Evolutionary conservation across 2,329 filamentous ascomycete species (phyloP).

Genomic region (Talaromyces sp.): DNA sequence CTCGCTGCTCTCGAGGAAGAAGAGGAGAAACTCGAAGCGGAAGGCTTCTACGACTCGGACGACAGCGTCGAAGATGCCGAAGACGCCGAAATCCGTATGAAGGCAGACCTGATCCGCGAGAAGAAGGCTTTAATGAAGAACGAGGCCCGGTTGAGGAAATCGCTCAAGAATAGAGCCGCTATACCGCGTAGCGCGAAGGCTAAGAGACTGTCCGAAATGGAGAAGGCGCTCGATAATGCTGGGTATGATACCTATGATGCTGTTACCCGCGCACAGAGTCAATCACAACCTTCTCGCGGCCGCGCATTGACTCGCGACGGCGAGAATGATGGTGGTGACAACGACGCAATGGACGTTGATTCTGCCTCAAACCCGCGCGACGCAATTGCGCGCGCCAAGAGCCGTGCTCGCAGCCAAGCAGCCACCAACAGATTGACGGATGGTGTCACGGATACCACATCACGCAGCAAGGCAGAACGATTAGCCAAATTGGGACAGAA

Average conservation of each 20-base stretch:
- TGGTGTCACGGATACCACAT: slow-evolving; percentile 63
- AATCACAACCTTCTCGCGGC: slow-evolving; percentile 59
- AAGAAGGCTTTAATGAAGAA: slow-evolving; percentile 91
- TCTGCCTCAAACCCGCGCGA: slow-evolving; percentile 37
- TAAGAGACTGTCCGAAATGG: slow-evolving; percentile 82
- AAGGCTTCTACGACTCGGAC: slow-evolving; percentile 91
- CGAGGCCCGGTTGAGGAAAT: slow-evolving; percentile 92
- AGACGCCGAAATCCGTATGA: slow-evolving; percentile 81
- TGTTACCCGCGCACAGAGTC: slow-evolving; percentile 65
- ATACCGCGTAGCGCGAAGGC: slow-evolving; percentile 81
- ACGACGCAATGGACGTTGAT: slow-evolving; percentile 66
- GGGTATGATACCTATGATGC: slow-evolving; percentile 74
- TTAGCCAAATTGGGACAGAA: slow-evolving; percentile 88
- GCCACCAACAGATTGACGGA: slow-evolving; percentile 49
- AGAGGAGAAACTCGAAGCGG: slow-evolving; percentile 85
- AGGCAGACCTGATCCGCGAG: slow-evolving; percentile 93
- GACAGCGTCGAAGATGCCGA: slow-evolving; percentile 81
- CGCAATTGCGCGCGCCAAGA: slow-evolving; percentile 67
- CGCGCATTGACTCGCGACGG: slow-evolving; percentile 66
- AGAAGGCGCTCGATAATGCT: slow-evolving; percentile 77
- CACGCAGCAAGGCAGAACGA: slow-evolving; percentile 77
- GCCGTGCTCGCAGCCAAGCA: slow-evolving; percentile 60
- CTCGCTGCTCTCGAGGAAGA: slow-evolving; percentile 89
- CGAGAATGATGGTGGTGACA: slow-evolving; percentile 65
- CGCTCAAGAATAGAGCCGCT: slow-evolving; percentile 92